phyloP scores from a whole-genome alignment of 495 filamentous ascomycete species.

The Parathielavia hyrcaniae region DNA sequence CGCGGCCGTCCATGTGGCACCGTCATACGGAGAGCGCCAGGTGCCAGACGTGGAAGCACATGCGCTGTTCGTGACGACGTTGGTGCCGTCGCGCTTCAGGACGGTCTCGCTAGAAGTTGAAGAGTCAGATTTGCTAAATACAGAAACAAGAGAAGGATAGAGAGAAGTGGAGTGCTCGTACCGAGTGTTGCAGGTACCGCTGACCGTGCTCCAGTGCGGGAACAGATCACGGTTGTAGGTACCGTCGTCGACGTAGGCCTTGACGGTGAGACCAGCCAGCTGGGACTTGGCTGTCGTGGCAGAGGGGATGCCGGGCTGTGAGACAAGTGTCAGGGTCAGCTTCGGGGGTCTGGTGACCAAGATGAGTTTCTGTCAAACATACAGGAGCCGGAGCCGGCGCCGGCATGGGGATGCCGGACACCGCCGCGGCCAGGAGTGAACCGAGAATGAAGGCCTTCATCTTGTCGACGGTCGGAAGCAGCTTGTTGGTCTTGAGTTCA shows the following conservation, averaged over 20 bases:
- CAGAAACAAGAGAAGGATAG: neutral
- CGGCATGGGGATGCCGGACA: conserved; percentile 29
- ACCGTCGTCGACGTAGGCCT: conserved; percentile 46
- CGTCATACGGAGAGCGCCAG: conserved; percentile 65
- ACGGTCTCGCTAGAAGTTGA: conserved; percentile 51
- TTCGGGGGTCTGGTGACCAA: neutral
- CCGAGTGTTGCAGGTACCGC: conserved; percentile 54
- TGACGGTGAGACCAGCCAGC: conserved; percentile 51
- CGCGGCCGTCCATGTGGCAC: conserved; percentile 57
- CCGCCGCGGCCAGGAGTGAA: conserved; percentile 22
- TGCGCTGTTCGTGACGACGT: conserved; percentile 43
- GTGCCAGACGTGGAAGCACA: conserved; percentile 54
- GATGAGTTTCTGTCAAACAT: neutral
- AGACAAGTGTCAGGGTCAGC: neutral
- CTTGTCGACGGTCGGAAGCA: neutral
- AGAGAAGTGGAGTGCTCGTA: conserved; percentile 8
- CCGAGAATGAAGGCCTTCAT: conserved; percentile 28
- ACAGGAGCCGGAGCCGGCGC: conserved; percentile 33
- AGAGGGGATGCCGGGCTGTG: conserved; percentile 55
- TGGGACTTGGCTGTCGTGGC: conserved; percentile 46
- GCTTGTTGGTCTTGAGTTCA: neutral
- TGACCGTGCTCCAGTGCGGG: conserved; percentile 60
- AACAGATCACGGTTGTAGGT: conserved; percentile 58
- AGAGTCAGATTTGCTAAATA: neutral
- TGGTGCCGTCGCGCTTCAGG: conserved; percentile 60